Evolutionary conservation across 2,329 filamentous ascomycete species (phyloP).

Genomic region (Lachnellula arida): DNA sequence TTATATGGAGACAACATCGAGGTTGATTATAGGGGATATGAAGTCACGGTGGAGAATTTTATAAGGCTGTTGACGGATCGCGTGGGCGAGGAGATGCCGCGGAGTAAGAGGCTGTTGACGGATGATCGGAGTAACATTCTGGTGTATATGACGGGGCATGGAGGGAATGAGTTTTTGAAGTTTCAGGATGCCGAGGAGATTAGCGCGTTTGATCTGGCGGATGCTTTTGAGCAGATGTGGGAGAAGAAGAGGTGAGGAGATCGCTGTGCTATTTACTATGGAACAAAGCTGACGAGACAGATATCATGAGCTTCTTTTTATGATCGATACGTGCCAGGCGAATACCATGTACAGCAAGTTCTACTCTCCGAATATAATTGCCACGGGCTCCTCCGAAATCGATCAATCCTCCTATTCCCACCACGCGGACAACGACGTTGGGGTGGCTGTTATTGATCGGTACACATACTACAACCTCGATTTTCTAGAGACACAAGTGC

Average conservation of each 20-base stretch:
- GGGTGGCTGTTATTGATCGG: constrained; percentile 95
- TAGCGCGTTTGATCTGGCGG: constrained; percentile 88
- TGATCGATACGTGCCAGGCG: constrained; percentile 99
- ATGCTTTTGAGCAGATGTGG: constrained; percentile 99
- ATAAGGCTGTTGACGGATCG: constrained; percentile 92
- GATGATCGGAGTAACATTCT: constrained; percentile 95
- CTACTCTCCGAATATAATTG: constrained; percentile 97
- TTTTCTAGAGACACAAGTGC: constrained; percentile 87
- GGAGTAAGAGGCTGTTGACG: constrained; percentile 88
- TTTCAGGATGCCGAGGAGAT: constrained; percentile 99
- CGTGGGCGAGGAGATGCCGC: constrained; percentile 88
- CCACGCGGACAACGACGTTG: constrained; percentile 96
- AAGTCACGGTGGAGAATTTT: constrained; percentile 98
- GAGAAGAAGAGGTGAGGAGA: constrained; percentile 85
- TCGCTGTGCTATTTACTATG: background rate
- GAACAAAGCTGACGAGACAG: constrained; percentile 36
- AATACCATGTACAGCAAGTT: constrained; percentile 99
- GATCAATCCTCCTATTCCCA: constrained; percentile 97
- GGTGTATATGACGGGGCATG: constrained; percentile 99
- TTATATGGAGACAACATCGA: constrained; percentile 98
- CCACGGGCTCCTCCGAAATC: constrained; percentile 91
- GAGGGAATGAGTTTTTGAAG: constrained; percentile 95
- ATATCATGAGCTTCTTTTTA: constrained; percentile 97
- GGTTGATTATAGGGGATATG: constrained; percentile 96
- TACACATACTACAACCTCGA: constrained; percentile 99